Evolutionary conservation across 2,329 filamentous ascomycete species (phyloP).

Genomic region (Diaporthe nobilis): DNA sequence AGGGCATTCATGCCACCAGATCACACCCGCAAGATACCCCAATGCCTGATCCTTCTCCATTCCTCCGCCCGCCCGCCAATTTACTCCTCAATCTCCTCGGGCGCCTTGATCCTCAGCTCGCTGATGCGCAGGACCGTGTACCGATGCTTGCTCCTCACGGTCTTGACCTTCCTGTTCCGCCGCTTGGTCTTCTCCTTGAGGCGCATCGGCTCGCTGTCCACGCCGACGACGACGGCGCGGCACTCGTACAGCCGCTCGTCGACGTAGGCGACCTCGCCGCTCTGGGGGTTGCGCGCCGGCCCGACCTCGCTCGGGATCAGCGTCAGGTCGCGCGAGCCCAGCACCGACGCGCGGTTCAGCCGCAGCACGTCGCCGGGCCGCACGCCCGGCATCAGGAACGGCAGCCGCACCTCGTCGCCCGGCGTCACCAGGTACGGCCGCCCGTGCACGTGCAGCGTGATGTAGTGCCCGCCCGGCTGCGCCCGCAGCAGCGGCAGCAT

Average conservation of each 20-base stretch:
- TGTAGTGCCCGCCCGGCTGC: slow-evolving; percentile 80
- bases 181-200: slow-evolving; percentile 86
- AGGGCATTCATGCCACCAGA: too few species aligned
- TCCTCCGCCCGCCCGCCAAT: neutral
- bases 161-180: slow-evolving; percentile 80
- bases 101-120: slow-evolving; percentile 77
- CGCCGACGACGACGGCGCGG: slow-evolving; percentile 85
- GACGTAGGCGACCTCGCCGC: slow-evolving; percentile 82
- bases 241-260: slow-evolving; percentile 89
- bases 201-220: slow-evolving; percentile 84
- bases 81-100: slow-evolving; percentile 55
- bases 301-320: slow-evolving; percentile 57
- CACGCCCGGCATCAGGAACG: slow-evolving; percentile 83
- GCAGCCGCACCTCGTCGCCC: slow-evolving; percentile 82
- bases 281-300: slow-evolving; percentile 65
- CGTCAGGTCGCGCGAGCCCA: slow-evolving; percentile 93
- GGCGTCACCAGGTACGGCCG: slow-evolving; percentile 84
- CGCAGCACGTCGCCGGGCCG: slow-evolving; percentile 87
- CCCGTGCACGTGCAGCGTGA: slow-evolving; percentile 84
- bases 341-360: slow-evolving; percentile 84
- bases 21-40: neutral
- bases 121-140: slow-evolving; percentile 90
- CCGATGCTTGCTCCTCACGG: slow-evolving; percentile 89
- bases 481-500: slow-evolving; percentile 80
- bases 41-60: neutral